Conservation (phyloP, 2,329 filamentous ascomycete species). For the Ramularia endophylla region DNA sequence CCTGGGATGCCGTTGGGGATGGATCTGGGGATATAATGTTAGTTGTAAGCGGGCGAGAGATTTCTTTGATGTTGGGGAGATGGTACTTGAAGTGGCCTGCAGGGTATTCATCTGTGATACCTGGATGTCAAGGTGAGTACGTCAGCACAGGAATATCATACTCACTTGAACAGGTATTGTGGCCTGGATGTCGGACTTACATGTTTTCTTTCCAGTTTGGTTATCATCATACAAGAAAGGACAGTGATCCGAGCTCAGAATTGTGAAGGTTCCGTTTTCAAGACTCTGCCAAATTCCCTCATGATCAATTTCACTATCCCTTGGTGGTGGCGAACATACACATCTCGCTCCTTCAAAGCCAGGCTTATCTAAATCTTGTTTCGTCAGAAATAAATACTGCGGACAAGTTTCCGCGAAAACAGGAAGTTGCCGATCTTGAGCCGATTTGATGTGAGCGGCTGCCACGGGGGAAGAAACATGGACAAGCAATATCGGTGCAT, state of each 20-base stretch:
- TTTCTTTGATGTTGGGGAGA: too few species aligned
- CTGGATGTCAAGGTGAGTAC: too few species aligned
- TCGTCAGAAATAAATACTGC: constrained; percentile 51
- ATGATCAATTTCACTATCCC: constrained; percentile 43
- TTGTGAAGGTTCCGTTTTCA: constrained; percentile 48
- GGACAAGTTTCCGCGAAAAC: constrained; percentile 53
- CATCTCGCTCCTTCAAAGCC: constrained; percentile 53
- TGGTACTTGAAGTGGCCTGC: too few species aligned
- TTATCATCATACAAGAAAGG: constrained; percentile 47
- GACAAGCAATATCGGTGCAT: constrained; percentile 49
- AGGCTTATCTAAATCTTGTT: constrained; percentile 44
- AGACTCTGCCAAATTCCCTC: constrained; percentile 48
- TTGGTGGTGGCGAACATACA: constrained; percentile 50
- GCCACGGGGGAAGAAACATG: constrained; percentile 47
- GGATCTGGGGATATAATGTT: too few species aligned
- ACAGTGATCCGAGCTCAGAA: constrained; percentile 47
- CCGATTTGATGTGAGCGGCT: constrained; percentile 42
- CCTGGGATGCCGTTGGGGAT: constrained; percentile 56
- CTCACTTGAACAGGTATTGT: too few species aligned
- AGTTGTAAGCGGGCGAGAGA: too few species aligned
- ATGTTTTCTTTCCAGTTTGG: constrained; percentile 45
- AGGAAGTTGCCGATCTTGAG: constrained; percentile 46
- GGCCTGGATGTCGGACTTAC: constrained; percentile 39
- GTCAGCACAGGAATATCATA: too few species aligned
- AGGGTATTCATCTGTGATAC: too few species aligned